phyloP scores from a whole-genome alignment of 352 stramenopile species.

The Phytophthora pini region DNA sequence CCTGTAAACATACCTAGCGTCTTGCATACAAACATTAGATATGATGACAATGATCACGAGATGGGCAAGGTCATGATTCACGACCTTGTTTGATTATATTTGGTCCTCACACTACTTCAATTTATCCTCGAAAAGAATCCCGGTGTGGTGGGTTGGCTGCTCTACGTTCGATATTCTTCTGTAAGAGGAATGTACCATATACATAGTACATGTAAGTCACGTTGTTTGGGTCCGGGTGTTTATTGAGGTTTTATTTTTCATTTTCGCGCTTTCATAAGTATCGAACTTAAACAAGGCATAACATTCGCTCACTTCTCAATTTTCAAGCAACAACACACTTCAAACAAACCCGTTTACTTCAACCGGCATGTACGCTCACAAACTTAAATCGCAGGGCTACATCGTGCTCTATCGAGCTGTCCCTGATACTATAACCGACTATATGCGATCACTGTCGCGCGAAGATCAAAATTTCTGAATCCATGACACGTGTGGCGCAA shows the following conservation, averaged over 20 bases:
- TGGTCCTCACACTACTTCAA: not conserved
- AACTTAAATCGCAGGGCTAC: not conserved
- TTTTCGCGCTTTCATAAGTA: not conserved
- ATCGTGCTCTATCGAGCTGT: not conserved
- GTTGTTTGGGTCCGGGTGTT: not conserved
- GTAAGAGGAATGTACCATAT: not conserved
- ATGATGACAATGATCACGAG: too few relatives aligned
- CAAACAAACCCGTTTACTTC: not conserved
- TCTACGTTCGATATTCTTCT: not conserved
- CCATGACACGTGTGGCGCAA: not conserved
- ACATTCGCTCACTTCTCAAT: constrained; percentile 1
- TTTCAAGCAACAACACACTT: not conserved
- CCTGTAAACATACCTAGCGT: too few relatives aligned
- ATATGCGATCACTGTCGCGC: not conserved
- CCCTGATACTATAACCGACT: not conserved
- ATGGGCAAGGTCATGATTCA: too few relatives aligned
- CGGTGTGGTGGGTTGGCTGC: too few relatives aligned
- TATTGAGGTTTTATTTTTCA: too few relatives aligned
- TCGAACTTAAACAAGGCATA: not conserved
- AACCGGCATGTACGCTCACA: not conserved
- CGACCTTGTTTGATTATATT: not conserved
- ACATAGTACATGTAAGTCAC: too few relatives aligned
- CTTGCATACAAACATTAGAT: too few relatives aligned
- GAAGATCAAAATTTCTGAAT: not conserved
- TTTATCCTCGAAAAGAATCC: too few relatives aligned